Conservation (phyloP, 1,284 basidiomycete species). For the Anthracocystis panici-leucophaei region DNA sequence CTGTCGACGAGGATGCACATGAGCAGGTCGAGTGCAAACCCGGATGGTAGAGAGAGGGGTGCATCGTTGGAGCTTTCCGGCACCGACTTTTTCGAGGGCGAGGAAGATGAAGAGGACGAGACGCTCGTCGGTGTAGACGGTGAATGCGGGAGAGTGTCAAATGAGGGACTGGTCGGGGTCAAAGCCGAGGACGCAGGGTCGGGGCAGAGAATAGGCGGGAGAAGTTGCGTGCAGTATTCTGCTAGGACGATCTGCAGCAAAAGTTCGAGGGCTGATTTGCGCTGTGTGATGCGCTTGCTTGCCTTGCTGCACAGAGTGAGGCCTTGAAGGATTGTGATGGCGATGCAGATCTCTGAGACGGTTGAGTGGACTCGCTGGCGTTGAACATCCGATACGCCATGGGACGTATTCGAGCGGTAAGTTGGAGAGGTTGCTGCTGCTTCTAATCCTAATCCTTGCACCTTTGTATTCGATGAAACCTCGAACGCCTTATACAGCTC, state of each 20-base stretch:
- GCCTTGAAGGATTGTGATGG: conserved; percentile 49
- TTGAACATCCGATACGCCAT: conserved; percentile 16
- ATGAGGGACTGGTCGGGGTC: conserved; percentile 11
- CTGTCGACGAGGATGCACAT: conserved; percentile 53
- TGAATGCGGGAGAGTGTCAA: not conserved
- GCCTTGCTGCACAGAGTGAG: conserved; percentile 38
- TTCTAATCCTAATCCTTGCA: not conserved
- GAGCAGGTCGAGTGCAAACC: conserved; percentile 46
- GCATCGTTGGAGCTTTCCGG: conserved; percentile 9
- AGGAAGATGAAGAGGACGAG: not conserved
- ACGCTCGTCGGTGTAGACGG: conserved; percentile 17
- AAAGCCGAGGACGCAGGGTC: not conserved
- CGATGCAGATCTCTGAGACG: conserved; percentile 36
- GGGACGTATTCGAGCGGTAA: not conserved
- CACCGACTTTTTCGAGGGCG: not conserved
- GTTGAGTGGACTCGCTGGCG: conserved; percentile 21
- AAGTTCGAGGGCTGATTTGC: conserved; percentile 43
- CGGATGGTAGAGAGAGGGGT: conserved; percentile 34
- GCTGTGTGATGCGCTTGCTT: conserved; percentile 31
- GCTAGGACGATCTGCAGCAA: conserved; percentile 37
- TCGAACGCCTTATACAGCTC: conserved; percentile 4
- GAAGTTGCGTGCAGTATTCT: conserved; percentile 41
- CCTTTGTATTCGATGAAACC: not conserved
- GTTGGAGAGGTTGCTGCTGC: not conserved
- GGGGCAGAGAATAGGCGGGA: conserved; percentile 35